phyloP scores from a whole-genome alignment of 164 flowering plant genomes.

The Platanus orientalis region DNA sequence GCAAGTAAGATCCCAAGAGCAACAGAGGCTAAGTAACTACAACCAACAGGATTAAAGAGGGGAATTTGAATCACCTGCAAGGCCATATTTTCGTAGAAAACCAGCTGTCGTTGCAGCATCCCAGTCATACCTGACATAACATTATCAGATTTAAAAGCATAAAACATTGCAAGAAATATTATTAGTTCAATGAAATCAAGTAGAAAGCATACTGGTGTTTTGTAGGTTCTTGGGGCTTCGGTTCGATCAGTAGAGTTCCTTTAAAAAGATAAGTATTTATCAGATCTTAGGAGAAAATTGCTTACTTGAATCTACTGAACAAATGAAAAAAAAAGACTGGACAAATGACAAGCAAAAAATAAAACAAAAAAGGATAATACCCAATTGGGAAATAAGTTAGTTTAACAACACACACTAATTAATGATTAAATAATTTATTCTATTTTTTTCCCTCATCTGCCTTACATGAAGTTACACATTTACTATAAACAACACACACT shows the following conservation, averaged over 20 bases:
- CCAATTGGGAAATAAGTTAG: background rate
- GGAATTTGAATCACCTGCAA: constrained; percentile 40
- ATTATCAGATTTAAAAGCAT: constrained; percentile 1
- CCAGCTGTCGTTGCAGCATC: constrained; percentile 92
- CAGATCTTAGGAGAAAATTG: background rate
- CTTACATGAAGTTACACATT: too few species aligned
- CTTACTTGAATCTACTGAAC: background rate
- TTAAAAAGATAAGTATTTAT: background rate
- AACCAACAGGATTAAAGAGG: too few species aligned
- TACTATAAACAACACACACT: too few species aligned
- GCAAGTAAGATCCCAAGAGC: too few species aligned
- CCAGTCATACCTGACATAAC: constrained; percentile 79
- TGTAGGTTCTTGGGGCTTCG: constrained; percentile 99
- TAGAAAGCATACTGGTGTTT: constrained; percentile 77
- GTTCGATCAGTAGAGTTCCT: constrained; percentile 92
- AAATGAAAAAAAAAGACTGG: too few species aligned
- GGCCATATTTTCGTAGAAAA: constrained; percentile 85
- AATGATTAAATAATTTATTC: too few species aligned
- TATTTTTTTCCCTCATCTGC: too few species aligned
- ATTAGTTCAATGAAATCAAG: background rate
- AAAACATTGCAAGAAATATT: background rate
- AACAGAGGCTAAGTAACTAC: too few species aligned
- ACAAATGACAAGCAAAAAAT: background rate
- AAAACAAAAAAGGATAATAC: background rate
- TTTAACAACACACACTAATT: background rate